Evolutionary conservation across 331 rosid species (phyloP).

Genomic region (Pyrus hybrid): DNA sequence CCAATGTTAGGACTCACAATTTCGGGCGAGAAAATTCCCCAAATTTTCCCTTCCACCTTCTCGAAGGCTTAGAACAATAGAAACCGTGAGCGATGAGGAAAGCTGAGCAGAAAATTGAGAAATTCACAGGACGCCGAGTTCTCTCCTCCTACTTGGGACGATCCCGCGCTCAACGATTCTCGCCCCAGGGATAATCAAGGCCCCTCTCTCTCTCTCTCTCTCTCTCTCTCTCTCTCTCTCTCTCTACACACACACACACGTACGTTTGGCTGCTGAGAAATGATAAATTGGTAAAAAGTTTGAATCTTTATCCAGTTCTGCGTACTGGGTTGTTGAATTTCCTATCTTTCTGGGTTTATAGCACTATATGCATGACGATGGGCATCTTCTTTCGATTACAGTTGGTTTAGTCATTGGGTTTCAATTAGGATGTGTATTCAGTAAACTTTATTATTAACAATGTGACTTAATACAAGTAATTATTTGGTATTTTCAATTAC

Average conservation of each 20-base stretch:
- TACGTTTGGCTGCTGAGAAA: neutral
- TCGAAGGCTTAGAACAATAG: neutral
- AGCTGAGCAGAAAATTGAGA: slow-evolving; percentile 45
- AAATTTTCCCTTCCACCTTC: neutral
- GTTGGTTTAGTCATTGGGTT: neutral
- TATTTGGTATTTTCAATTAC: neutral
- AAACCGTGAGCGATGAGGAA: slow-evolving; percentile 27
- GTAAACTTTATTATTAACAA: neutral
- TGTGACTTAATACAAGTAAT: neutral
- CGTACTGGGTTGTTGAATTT: neutral
- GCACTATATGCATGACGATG: neutral
- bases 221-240: too few species aligned
- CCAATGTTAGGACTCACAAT: too few species aligned
- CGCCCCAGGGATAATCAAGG: slow-evolving; percentile 66
- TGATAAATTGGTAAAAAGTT: neutral
- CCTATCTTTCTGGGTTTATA: neutral
- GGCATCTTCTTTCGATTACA: neutral
- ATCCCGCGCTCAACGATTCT: slow-evolving; percentile 33
- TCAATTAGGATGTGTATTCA: neutral
- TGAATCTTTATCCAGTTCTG: neutral
- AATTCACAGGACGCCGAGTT: slow-evolving; percentile 24
- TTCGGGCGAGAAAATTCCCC: too few species aligned
- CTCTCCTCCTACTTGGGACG: slow-evolving; percentile 59
- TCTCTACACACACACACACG: too few species aligned
- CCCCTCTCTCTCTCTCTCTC: neutral